Evolutionary conservation across 805 yeast genomes (phyloP), one percentile per base, ranked within the genome.

Genomic region (Yarrowia hollandica): DNA sequence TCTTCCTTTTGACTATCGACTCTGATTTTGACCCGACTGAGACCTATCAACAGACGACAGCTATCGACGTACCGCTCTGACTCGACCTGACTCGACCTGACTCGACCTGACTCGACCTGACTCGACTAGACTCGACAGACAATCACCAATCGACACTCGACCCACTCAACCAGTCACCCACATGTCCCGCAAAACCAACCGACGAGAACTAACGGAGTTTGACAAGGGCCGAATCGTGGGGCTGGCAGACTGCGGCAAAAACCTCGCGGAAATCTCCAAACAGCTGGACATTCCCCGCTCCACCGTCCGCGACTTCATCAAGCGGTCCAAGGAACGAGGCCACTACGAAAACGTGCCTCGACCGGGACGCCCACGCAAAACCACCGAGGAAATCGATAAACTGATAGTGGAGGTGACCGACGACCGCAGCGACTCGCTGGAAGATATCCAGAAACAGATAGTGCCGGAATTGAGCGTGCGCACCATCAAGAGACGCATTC

Each of bases 201-300:
- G 61, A 12, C 60, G 61, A 18, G 62, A 59, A 15, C 59, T 60
- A 18, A 33, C 59, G 25, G 61, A 61, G 16, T 38, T 34, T 26
- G 60, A 62, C 61, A 60, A 48, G 62, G 61, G 60, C 35, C 46
- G 64, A 18, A 56, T 57, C 12, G 44, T 37, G 44, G 54, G 61
- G 22, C 62, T 62, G 15, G 62, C 62, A 12, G 63, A 34, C 42
- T 60, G 41, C 23, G 63, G 63, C 14, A 48, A 44, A 21, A 39
- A 50, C 26, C 39, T 39, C 30, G 60, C 61, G 35, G 28, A 44
- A 21, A 60, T 46, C 37, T 52, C 63, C 31, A 33, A 50, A 25
- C 58, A 60, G 41, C 61, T 59, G 19, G 60, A 59, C 33, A 59
- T 59, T 34, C 61, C 61, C 2, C 37, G 61, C 9, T 54, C 60